Evolutionary conservation across 2,329 filamentous ascomycete genomes (phyloP), one percentile per base, ranked within the genome.

Genomic region (Simplicillium aogashimaense): DNA sequence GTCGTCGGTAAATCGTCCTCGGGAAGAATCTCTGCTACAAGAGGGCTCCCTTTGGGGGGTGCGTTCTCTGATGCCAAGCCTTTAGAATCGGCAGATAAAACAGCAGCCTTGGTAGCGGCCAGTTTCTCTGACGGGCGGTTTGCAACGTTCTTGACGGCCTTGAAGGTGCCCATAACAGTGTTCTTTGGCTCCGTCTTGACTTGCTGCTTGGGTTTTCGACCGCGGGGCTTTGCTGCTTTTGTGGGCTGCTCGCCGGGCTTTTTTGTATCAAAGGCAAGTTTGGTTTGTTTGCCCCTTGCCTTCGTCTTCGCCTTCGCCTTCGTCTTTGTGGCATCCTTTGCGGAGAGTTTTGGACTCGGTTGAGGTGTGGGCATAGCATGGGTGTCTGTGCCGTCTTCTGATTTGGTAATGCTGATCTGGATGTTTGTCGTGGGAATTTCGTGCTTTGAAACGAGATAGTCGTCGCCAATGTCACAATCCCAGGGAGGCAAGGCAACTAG

Each of bases 401-500:
- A 47, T 46, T 41, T 60, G 49, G 35, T 10, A 16, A 47, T 39
- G 12, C 25, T 49, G 39, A 62, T 50, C 30, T 56, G 54, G 25
- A 63, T 46, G 15, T 49, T 60, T 35, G 50, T 53, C 38, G 64
- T 60, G 47, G 65, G 60, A 41, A 66, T 65, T 41, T 65, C 60
- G 43, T 67, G 63, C 41, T 61, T 60, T 11, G 70, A 64, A 28
- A 70, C 60, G 39, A 67, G 65, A 39, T 67, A 66, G 35, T 69
- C 69, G 31, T 69, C 60, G 15, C 73, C 72, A 42, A 74, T 69
- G 46, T 70, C 66, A 47, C 56, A 55, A 43, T 81, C 70, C 69
- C 74, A 81, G 13, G 58, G 72, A 4, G 77, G 76, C 18, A 83
- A 59, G 16, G 76, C 76, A 13, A 80, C 83, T 31, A 87, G 67